A percentile compares a stretch with the other conserved stretches of the same genome.
Evolutionary conservation across 768 basidiomycete genomes (phyloP).

Genomic region (Tricholoma sp.): DNA sequence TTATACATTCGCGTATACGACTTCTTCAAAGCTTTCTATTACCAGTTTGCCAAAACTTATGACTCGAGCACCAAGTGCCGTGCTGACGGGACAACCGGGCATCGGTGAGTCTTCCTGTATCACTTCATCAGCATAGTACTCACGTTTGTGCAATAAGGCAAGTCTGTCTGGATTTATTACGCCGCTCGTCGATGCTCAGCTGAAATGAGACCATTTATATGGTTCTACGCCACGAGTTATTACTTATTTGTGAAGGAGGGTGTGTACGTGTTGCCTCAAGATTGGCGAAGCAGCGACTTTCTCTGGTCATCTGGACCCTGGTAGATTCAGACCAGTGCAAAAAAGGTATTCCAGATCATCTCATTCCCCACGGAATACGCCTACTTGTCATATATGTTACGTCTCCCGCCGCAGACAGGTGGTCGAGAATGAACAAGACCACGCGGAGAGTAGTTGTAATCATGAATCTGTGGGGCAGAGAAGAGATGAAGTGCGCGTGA

Average conservation of each 20-base stretch:
- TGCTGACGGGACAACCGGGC: no score
- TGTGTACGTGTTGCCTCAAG: neutral
- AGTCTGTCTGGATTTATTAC: neutral
- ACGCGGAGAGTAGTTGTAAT: no score
- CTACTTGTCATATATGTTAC: neutral
- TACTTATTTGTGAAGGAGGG: neutral
- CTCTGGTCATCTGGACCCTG: neutral
- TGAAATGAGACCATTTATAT: neutral
- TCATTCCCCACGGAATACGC: neutral
- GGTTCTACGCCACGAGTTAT: neutral
- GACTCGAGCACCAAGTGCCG: no score
- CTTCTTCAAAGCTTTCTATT: no score
- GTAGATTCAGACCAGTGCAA: neutral
- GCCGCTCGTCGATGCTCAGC: neutral
- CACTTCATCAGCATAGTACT: neutral
- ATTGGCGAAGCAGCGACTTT: neutral
- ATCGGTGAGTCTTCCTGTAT: no score
- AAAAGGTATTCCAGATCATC: neutral
- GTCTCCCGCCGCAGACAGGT: neutral
- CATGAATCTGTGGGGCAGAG: no score
- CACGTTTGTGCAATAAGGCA: neutral
- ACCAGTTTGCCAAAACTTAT: no score
- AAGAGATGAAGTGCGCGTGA: no score
- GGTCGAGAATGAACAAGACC: no score
- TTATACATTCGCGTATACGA: no score